Percentiles rank a stretch among this genome's conserved stretches.
phyloP scores from a whole-genome alignment of 2,329 filamentous ascomycete genomes.

The Cadophora sp. region DNA sequence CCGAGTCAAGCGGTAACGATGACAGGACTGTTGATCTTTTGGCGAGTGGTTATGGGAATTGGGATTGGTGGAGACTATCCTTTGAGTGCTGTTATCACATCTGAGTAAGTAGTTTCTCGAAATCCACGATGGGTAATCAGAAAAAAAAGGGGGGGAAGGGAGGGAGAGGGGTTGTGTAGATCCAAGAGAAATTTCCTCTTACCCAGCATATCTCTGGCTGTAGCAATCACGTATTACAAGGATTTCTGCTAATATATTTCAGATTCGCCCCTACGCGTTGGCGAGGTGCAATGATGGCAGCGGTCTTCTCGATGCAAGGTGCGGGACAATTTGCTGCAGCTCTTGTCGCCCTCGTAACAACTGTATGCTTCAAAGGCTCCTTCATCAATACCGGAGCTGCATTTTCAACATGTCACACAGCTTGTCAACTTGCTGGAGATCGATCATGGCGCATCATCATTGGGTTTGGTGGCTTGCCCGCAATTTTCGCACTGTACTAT shows the following conservation, averaged over 20 bases:
- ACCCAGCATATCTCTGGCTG: not conserved
- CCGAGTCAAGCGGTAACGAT: constrained; percentile 67
- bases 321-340: constrained; percentile 80
- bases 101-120: constrained; percentile 58
- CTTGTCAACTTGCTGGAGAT: constrained; percentile 73
- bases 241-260: not conserved
- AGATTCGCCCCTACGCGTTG: constrained; percentile 82
- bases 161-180: not conserved
- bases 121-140: too few relatives aligned
- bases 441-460: constrained; percentile 88
- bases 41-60: constrained; percentile 81
- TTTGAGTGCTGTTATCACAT: constrained; percentile 73
- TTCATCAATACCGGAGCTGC: constrained; percentile 56
- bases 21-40: constrained; percentile 76
- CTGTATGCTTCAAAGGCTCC: constrained; percentile 73
- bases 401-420: constrained; percentile 64
- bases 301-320: constrained; percentile 88
- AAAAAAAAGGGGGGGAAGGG: too few relatives aligned
- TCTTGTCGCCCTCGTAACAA: constrained; percentile 77
- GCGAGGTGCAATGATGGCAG: constrained; percentile 86
- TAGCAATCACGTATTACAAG: not conserved
- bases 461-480: constrained; percentile 11
- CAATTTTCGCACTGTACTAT: constrained; percentile 87
- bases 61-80: constrained; percentile 87
- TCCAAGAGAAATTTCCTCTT: too few relatives aligned